Conservation (phyloP, 2,329 filamentous ascomycete species). For the Dactylellina drechsleri region DNA sequence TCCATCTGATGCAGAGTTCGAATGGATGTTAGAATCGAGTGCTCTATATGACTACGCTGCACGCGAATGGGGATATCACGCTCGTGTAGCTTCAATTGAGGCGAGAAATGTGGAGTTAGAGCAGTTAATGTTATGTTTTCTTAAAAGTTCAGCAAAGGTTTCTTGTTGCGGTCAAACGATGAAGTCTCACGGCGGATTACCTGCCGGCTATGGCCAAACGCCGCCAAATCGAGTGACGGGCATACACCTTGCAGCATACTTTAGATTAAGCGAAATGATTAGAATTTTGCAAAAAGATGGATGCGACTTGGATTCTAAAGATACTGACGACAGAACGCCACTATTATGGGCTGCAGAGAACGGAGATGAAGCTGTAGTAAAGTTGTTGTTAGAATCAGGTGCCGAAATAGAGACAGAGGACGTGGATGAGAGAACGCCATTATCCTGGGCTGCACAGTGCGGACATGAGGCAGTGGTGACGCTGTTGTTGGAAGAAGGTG, state of each 20-base stretch:
- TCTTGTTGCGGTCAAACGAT: background rate
- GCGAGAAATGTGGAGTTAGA: background rate
- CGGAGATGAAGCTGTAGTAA: background rate
- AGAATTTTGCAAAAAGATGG: background rate
- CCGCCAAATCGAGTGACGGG: background rate
- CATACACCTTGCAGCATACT: background rate
- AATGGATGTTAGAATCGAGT: background rate
- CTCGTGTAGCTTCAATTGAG: background rate
- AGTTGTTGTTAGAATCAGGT: background rate
- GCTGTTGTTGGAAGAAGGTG: no score
- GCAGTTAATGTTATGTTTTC: background rate
- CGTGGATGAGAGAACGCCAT: no score
- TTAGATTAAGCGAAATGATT: background rate
- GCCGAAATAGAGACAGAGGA: background rate
- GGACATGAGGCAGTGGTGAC: no score
- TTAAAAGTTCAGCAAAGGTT: background rate
- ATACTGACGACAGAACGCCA: background rate
- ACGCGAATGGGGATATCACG: background rate
- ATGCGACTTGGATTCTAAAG: background rate
- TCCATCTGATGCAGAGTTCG: background rate
- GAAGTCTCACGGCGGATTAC: background rate
- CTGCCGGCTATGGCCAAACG: background rate
- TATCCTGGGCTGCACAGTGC: no score
- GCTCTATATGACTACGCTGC: background rate
- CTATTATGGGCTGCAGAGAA: background rate